Evolutionary conservation across 2,329 filamentous ascomycete genomes (phyloP).

Genomic region (Magnaporthales sp.): DNA sequence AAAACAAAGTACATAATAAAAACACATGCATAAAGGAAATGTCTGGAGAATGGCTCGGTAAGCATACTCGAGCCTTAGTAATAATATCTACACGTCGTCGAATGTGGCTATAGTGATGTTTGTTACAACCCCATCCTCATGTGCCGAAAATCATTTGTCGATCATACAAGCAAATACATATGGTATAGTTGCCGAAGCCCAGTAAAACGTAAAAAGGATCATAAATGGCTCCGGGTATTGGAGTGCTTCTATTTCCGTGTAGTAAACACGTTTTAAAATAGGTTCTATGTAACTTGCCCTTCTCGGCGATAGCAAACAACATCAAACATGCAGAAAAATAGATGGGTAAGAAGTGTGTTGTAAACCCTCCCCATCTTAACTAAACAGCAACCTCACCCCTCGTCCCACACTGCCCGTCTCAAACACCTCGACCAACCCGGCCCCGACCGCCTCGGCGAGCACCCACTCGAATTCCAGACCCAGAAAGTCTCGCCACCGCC

Average conservation of each 20-base stretch:
- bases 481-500: slow-evolving; percentile 63
- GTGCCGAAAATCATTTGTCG: neutral
- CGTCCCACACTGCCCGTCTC: slow-evolving; percentile 66
- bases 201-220: neutral
- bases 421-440: slow-evolving; percentile 65
- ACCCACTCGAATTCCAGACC: slow-evolving; percentile 66
- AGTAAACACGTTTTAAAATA: neutral
- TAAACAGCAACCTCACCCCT: slow-evolving; percentile 39
- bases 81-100: neutral
- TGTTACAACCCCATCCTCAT: neutral
- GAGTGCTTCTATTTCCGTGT: neutral
- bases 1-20: neutral
- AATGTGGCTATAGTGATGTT: neutral
- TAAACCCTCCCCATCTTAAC: neutral
- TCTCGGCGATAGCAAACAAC: neutral
- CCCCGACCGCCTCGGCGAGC: slow-evolving; percentile 60
- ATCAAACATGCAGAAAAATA: neutral
- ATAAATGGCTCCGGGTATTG: neutral
- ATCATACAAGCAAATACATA: neutral
- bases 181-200: neutral
- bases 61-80: neutral
- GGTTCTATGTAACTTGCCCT: neutral
- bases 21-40: neutral
- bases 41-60: neutral
- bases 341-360: neutral